Evolutionary conservation across 2,329 filamentous ascomycete species (phyloP), one percentile per base, ranked within the genome.

Genomic region (Pseudohalonectria lignicola): DNA sequence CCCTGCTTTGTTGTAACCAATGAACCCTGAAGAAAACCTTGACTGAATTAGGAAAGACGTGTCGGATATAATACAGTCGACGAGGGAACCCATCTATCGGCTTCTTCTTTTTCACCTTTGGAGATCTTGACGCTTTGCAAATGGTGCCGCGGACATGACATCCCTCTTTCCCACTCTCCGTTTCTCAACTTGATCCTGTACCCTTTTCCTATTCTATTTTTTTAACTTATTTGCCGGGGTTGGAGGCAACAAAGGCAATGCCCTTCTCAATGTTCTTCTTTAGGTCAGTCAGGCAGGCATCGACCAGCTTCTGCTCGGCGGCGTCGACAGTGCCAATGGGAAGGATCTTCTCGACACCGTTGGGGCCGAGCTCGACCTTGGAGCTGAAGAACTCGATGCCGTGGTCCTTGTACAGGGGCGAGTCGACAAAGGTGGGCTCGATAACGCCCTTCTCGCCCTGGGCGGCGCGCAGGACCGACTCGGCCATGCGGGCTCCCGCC

Each of bases 191-290:
- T n/a, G n/a, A n/a, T n/a, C n/a, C n/a, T n/a, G n/a, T n/a, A n/a
- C n/a, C n/a, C n/a, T n/a, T n/a, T n/a, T n/a, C n/a, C n/a, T n/a
- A n/a, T n/a, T n/a, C n/a, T n/a, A n/a, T n/a, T n/a, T n/a, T n/a
- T n/a, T n/a, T n/a, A n/a, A n/a, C 52, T 70, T 76, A 77, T 57
- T 76, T 74, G 53, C 64, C 63, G 50, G 75, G 74, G 71, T 76
- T 78, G 45, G 62, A 46, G 47, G 67, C 65, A 45, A 73, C 74
- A 47, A 80, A 80, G 42, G 61, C 51, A 45, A 79, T 69, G 61
- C 86, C 86, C 85, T 95, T 96, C 66, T 79, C 71, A 62, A 96
- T 95, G 81, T 96, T 95, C 77, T 82, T 84, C 75, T 84, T 83
- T 62, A 92, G 75, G 66, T 90, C 92, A 54, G 61, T 69, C 51